phyloP scores from a whole-genome alignment of 345 rosid species.

The Erucastrum elatum region DNA sequence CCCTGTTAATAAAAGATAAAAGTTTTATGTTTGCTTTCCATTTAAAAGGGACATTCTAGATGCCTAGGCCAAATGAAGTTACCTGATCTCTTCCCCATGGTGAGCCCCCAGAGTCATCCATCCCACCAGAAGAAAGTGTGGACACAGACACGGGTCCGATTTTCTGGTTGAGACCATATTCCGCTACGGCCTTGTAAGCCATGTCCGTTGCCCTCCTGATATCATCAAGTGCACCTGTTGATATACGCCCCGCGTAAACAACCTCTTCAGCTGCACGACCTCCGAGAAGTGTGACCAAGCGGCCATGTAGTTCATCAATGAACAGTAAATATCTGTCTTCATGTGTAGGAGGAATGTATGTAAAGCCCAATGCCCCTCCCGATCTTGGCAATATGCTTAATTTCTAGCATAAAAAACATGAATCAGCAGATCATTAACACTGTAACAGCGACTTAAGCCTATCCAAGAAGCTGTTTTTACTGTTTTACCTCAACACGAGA shows the following conservation, averaged over 20 bases:
- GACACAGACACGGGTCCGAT: constrained; percentile 86
- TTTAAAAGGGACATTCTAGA: background rate
- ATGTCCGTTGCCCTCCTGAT: constrained; percentile 91
- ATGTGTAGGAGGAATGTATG: constrained; percentile 72
- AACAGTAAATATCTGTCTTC: constrained; percentile 94
- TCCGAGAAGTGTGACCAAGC: constrained; percentile 92
- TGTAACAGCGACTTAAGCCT: background rate
- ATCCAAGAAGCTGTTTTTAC: background rate
- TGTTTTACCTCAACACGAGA: constrained; percentile 81
- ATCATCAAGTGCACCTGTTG: constrained; percentile 96
- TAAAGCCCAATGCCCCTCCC: constrained; percentile 94
- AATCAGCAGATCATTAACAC: background rate
- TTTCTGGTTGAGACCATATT: constrained; percentile 88
- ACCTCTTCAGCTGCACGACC: constrained; percentile 99
- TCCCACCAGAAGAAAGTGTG: constrained; percentile 84
- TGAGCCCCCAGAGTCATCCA: constrained; percentile 67
- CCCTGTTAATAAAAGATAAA: constrained; percentile 50
- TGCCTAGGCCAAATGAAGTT: background rate
- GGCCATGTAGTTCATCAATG: constrained; percentile 90
- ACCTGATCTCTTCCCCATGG: constrained; percentile 97
- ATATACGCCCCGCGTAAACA: constrained; percentile 82
- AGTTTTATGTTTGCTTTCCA: constrained; percentile 3
- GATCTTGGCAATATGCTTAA: constrained; percentile 96
- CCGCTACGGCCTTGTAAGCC: constrained; percentile 98
- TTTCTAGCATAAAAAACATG: constrained; percentile 52